Base-by-base conservation (phyloP, 2,329 filamentous ascomycete genomes). In the Nemania serpens region DNA sequence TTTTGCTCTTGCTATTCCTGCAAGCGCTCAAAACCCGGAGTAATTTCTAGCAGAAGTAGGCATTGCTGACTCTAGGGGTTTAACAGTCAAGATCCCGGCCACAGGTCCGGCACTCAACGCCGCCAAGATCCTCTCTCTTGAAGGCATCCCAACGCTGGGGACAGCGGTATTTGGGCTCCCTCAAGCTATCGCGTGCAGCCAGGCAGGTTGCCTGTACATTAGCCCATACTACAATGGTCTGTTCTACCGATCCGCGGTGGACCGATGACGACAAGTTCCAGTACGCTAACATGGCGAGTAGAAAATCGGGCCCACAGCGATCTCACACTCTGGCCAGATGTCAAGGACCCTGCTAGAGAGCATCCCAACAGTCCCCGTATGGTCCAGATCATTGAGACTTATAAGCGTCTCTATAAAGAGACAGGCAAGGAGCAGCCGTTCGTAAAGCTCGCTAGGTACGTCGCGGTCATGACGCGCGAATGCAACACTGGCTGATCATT, bases 11-110 rank as follows among this genome's bases (percentile, higher is more conserved):
- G n/a, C n/a, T n/a, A n/a, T n/a, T n/a, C n/a, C n/a, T n/a, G n/a
- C n/a, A n/a, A n/a, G n/a, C n/a, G n/a, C n/a, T n/a, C n/a, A n/a
- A n/a, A n/a, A n/a, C n/a, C n/a, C n/a, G n/a, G n/a, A n/a, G n/a
- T n/a, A n/a, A n/a, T n/a, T n/a, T n/a, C n/a, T n/a, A n/a, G n/a
- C n/a, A n/a, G n/a, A n/a, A n/a, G n/a, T n/a, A n/a, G n/a, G n/a
- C n/a, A n/a, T n/a, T n/a, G n/a, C n/a, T n/a, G n/a, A n/a, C n/a
- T n/a, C n/a, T n/a, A n/a, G n/a, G n/a, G n/a, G n/a, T n/a, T n/a
- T n/a, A n/a, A n/a, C n/a, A n/a, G n/a, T 83, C 75, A 83, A 83
- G 69, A 82, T 83, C 22, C 80, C 80, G 10, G 76, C 75, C 25
- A 82, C 80, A 0, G 80, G 80, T 0, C 75, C 80, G 0, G 80